Base-by-base conservation (phyloP, 2,329 filamentous ascomycete species). In the Xylaria hypoxylon region DNA sequence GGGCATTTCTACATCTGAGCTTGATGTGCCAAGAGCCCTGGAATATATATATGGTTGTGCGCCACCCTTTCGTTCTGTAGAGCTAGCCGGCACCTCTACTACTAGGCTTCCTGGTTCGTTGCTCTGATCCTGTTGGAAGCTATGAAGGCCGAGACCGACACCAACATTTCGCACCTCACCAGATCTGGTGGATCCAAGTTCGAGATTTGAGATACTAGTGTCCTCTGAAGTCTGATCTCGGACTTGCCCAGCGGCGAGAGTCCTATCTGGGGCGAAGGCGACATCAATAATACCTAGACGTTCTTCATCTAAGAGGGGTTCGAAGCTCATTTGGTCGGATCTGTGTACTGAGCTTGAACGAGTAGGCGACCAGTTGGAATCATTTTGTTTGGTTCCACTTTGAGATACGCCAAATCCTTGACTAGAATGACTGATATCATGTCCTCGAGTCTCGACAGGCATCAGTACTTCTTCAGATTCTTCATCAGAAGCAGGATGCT, bases 231-330 rank as follows among this genome's bases (percentile, higher is more conserved):
- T 8, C 26, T 50, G 57, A 33, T 50, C 52, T 3, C 50, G 47
- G 38, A 28, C 8, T 40, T 42, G 35, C 17, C 24, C 33, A 38
- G 38, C 24, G 31, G 51, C 45, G 2, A 59, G 57, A 44, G 38
- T 24, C 8, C 40, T 47, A n/a, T n/a, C 47, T 28, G 62, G 60
- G 17, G 59, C 52, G 50, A 59, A 65, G 13, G 62, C 31, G 44
- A 47, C 52, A 50, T 59, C 65, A 35, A 58, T 59, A 28, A 45
- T 50, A 28, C 60, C 56, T 22, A 58, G 44, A 31, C 31, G 64
- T 35, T 52, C 64, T 13, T 67, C 64, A 56, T 60, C 44, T 28
- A 67, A 47, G 15, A 67, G 60, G 5, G 64, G 60, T 1, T 64
- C 60, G 38, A 64, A 59, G 19, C 28, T 47, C 38, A 24, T 26